Evolutionary conservation across 345 rosid genomes (phyloP).

Genomic region (Lepidium sativum): DNA sequence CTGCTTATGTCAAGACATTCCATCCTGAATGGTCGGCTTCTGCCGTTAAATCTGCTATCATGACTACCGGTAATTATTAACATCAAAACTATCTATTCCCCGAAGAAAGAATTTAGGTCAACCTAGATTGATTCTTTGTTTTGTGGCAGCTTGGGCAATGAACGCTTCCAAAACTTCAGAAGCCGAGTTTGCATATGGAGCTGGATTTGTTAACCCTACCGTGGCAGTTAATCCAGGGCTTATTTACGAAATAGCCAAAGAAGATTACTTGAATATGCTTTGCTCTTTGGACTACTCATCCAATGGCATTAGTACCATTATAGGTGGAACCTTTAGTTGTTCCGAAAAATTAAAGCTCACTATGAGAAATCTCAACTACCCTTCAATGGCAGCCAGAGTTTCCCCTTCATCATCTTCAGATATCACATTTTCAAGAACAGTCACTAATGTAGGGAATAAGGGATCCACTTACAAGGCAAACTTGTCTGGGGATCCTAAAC

Average conservation of each 20-base stretch:
- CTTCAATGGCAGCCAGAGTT: slow-evolving; percentile 29
- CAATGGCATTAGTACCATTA: not conserved
- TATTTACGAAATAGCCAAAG: slow-evolving; percentile 26
- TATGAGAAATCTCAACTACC: slow-evolving; percentile 32
- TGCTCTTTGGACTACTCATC: slow-evolving; percentile 23
- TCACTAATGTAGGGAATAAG: slow-evolving; percentile 28
- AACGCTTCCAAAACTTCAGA: slow-evolving; percentile 16
- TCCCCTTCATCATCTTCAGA: not conserved
- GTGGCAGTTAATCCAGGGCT: slow-evolving; percentile 36
- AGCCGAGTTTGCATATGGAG: slow-evolving; percentile 40
- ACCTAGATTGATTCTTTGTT: not conserved
- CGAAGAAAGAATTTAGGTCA: not conserved
- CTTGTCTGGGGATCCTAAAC: not conserved
- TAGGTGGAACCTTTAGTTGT: slow-evolving; percentile 27
- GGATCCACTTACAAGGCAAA: slow-evolving; percentile 24
- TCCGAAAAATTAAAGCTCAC: not conserved
- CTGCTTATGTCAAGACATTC: slow-evolving; percentile 35
- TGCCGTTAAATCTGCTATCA: slow-evolving; percentile 61
- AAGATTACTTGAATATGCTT: slow-evolving; percentile 36
- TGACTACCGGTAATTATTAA: slow-evolving; percentile 52
- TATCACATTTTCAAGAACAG: slow-evolving; percentile 25
- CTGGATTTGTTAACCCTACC: slow-evolving; percentile 33
- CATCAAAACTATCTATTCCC: not conserved
- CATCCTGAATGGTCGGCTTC: slow-evolving; percentile 42
- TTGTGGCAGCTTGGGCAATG: slow-evolving; percentile 29